Percentiles rank a stretch among this genome's conserved stretches.
Conservation (phyloP, 1,139 yeast genomes). For the Magnusiomyces paraingens region DNA sequence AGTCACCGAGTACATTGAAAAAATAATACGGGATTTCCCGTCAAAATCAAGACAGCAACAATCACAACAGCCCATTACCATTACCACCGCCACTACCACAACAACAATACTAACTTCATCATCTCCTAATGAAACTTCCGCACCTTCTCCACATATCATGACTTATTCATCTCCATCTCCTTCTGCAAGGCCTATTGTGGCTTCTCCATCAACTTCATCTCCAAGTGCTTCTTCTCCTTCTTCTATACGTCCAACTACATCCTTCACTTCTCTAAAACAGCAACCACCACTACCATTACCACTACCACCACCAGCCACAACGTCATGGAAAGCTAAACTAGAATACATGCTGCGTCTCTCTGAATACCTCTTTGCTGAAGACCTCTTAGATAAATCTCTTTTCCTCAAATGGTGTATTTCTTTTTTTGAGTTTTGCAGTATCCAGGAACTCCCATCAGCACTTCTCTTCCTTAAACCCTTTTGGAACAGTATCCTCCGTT, state of each 20-base stretch:
- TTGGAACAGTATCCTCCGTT: constrained; percentile 58
- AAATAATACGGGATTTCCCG: constrained; percentile 31
- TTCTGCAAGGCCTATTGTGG: not conserved
- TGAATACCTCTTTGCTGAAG: constrained; percentile 61
- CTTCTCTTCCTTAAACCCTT: constrained; percentile 57
- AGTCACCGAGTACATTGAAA: constrained; percentile 53
- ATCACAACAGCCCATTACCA: not conserved
- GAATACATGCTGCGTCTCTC: constrained; percentile 54
- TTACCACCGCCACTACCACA: constrained; percentile 2
- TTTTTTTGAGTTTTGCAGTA: constrained; percentile 45
- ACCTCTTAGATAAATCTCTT: constrained; percentile 53
- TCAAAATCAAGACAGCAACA: not conserved
- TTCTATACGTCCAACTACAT: constrained; percentile 18
- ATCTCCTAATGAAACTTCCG: not conserved
- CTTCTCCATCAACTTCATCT: constrained; percentile 16
- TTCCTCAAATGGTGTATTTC: constrained; percentile 60
- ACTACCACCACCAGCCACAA: not conserved
- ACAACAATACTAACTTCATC: constrained; percentile 4
- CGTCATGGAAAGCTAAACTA: constrained; percentile 47
- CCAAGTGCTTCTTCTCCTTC: constrained; percentile 15
- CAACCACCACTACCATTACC: not conserved
- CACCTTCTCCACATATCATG: not conserved
- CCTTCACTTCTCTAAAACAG: constrained; percentile 7
- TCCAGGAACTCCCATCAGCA: constrained; percentile 45
- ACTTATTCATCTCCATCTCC: not conserved